These are phyloP conservation scores for Trichosporon faecale DNA, from an alignment of 1,284 basidiomycete genomes.

Conservation along the genomic window DNA sequence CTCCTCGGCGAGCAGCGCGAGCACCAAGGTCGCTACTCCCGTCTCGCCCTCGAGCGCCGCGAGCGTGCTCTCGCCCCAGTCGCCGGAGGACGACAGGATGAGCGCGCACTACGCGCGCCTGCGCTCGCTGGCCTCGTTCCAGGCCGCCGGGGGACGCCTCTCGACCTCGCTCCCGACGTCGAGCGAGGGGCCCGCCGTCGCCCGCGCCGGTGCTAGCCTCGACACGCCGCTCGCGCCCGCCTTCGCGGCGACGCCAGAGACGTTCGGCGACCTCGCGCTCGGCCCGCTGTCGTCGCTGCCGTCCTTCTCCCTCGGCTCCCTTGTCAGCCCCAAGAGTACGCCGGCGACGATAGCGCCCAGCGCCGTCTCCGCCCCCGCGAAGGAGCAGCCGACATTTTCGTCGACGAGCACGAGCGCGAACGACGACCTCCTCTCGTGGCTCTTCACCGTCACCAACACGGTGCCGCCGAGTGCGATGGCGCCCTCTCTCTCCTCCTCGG, in stretches of 20 bases:
- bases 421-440: conserved; percentile 26
- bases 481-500: background rate
- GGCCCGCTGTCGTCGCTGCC: conserved; percentile 8
- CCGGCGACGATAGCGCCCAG: background rate
- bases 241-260: conserved; percentile 25
- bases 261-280: conserved; percentile 20
- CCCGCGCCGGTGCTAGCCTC: conserved; percentile 18
- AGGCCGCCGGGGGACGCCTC: background rate
- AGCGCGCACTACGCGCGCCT: conserved; percentile 7
- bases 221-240: conserved; percentile 25
- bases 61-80: conserved; percentile 8
- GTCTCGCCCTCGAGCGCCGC: background rate
- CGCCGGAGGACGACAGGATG: background rate
- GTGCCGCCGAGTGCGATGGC: background rate
- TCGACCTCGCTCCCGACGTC: background rate
- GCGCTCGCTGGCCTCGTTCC: background rate
- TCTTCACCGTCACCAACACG: conserved; percentile 20
- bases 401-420: conserved; percentile 14
- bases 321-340: background rate
- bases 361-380: background rate
- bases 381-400: conserved; percentile 3
- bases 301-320: background rate
- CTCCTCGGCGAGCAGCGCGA: background rate
- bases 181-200: background rate
- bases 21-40: conserved; percentile 10